Evolutionary conservation across 306 rosid genomes (phyloP).

Genomic region (Gastrolobium villosum): DNA sequence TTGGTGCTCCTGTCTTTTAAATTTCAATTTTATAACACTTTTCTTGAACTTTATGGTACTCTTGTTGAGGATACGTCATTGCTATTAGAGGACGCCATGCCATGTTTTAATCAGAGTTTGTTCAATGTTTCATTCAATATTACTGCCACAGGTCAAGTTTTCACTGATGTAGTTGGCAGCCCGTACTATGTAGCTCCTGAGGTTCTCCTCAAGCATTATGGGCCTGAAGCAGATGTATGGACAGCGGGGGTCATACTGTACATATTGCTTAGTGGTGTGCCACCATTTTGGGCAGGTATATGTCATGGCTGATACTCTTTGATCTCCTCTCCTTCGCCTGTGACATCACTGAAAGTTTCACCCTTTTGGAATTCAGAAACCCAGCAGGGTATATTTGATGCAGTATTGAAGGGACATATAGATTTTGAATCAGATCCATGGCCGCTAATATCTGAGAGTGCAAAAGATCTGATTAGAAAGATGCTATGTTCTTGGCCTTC

Average conservation of each 20-base stretch:
- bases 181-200: conserved; percentile 99
- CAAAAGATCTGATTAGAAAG: conserved; percentile 83
- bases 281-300: conserved; percentile 97
- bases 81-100: conserved; percentile 15
- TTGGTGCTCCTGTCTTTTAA: background rate
- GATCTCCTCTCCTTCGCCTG: conserved; percentile 32
- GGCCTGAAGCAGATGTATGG: conserved; percentile 97
- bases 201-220: conserved; percentile 96
- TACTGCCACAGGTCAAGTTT: conserved; percentile 75
- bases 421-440: conserved; percentile 96
- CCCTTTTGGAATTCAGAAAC: conserved; percentile 77
- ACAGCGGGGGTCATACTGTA: conserved; percentile 94
- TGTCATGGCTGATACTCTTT: conserved; percentile 37
- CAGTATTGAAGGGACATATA: conserved; percentile 91
- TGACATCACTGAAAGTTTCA: conserved; percentile 48
- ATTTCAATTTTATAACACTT: background rate
- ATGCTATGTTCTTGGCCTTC: conserved; percentile 87
- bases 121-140: conserved; percentile 43
- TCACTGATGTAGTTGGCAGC: conserved; percentile 97
- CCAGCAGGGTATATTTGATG: conserved; percentile 97
- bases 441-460: conserved; percentile 91
- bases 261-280: conserved; percentile 92
- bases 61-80: too few species aligned
- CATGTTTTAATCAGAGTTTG: conserved; percentile 27
- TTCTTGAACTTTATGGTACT: background rate